Conservation (phyloP, 2,329 filamentous ascomycete genomes). For the Colletotrichum cuscutae region DNA sequence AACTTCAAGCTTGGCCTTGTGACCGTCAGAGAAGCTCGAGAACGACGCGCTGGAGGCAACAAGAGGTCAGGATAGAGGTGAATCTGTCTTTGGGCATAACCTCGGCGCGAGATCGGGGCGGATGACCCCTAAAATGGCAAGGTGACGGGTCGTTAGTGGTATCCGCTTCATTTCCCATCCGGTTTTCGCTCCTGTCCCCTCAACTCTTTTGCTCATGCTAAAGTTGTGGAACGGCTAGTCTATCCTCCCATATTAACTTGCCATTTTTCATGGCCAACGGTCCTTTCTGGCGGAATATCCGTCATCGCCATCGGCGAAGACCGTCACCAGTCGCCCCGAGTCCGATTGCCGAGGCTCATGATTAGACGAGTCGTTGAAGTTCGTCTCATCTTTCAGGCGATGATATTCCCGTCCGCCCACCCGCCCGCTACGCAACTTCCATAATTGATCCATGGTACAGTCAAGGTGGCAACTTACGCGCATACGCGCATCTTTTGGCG, state of each 20-base stretch:
- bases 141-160: neutral
- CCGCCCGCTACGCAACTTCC: neutral
- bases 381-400: neutral
- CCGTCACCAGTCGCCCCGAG: neutral
- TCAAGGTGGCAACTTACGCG: neutral
- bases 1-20: neutral
- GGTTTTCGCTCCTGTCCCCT: neutral
- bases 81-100: neutral
- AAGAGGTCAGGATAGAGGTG: neutral
- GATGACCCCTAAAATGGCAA: neutral
- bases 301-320: neutral
- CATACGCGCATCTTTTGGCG: neutral
- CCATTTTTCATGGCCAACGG: neutral
- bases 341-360: neutral
- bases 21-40: neutral
- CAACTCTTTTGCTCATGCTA: neutral
- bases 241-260: neutral
- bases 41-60: neutral
- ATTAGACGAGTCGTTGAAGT: neutral
- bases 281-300: neutral
- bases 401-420: neutral
- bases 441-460: neutral
- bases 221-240: neutral
- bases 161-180: neutral
- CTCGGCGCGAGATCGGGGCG: neutral